Evolutionary conservation across 305 asterid genomes (phyloP), one percentile per base, ranked within the genome.

Genomic region (Ilex paraguariensis): DNA sequence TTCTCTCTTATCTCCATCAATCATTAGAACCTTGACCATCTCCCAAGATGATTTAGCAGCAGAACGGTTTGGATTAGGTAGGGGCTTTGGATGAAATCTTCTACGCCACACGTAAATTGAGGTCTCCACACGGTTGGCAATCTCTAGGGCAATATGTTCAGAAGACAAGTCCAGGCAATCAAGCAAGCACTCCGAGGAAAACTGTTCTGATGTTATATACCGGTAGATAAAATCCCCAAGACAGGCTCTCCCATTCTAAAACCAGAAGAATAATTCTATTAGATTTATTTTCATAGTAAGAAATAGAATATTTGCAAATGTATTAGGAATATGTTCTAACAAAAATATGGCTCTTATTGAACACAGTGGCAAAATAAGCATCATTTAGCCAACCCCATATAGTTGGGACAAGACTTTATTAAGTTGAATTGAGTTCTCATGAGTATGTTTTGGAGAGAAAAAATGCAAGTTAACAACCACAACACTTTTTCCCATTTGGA

Each of bases 201-300:
- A 54, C 11, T 54, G 57, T 14, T 17, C 57, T 54, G 57, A 54
- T 13, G 57, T 54, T 3, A 54, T 54, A 54, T 54, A 54, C 12
- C 57, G 57, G n/a, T 54, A 54, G 3, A 54, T 54, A 54, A 54
- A 21, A 54, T 54, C 57, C n/a, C 57, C 57, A 7, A 54, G n/a
- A 17, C 57, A 15, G 32, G 30, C 31, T 54, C 57, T 15, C 32
- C 57, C 57, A 17, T 54, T 54, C 57, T 54, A 17, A 15, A 17
- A 50, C 9, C 42, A 36, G 42, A 36, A 8, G 42, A 4, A 5
- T 36, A 5, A 8, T 5, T 36, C 28, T 21, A 21, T 36, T 36
- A 36, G 42, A 36, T 36, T 4, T 36, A 36, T 36, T 36, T 36
- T 4, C 9, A 36, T 36, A 36, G 42, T 36, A 36, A 36, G 42